Evolutionary conservation across 208 protist genomes (phyloP), one percentile per base, ranked within the genome.

Genomic region (Lotmaria passim): DNA sequence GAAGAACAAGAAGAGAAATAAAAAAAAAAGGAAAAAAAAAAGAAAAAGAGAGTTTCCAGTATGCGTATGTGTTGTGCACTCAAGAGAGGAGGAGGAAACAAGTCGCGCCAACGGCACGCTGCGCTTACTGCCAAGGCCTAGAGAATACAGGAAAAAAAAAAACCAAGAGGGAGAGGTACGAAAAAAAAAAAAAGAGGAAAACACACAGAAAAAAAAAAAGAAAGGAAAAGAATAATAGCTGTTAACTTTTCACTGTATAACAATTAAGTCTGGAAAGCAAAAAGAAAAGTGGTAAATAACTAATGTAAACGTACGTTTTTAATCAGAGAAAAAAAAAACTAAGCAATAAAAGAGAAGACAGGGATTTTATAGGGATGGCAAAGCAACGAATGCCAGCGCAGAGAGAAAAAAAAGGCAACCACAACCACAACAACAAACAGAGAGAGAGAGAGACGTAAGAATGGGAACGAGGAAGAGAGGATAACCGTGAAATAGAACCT

Each of bases 191-290:
- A 47, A 17, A 57, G 26, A 12, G 46, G 53, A 31, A 30, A 23
- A 36, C 19, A 44, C 12, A 58, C 19, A 44, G 38, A n/a, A 33
- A 30, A 53, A 41, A 53, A 51, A 3, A 41, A 38, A 15, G 23
- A 36, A 15, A 53, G 24, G 17, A 19, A 33, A 43, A 33, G 51
- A 33, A 57, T 57, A 24, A 67, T 3, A 56, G 31, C 5, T 8
- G 30, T 47, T 47, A 64, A 14, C 56, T 48, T 48, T 61, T 48
- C 56, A 48, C 56, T 43, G 24, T 46, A 36, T 46, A 24, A 61
- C n/a, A 61, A 46, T 33, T 33, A 36, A 21, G 31, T 21, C 8
- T 55, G 43, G 47, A 68, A 36, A 56, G 26, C 10, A n/a, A 64
- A 64, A 50, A n/a, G 50, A 47, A 34, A 31, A 24, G 14, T 47